Base-by-base conservation (phyloP, 2,329 filamentous ascomycete genomes). In the Fusarium lyarnte region DNA sequence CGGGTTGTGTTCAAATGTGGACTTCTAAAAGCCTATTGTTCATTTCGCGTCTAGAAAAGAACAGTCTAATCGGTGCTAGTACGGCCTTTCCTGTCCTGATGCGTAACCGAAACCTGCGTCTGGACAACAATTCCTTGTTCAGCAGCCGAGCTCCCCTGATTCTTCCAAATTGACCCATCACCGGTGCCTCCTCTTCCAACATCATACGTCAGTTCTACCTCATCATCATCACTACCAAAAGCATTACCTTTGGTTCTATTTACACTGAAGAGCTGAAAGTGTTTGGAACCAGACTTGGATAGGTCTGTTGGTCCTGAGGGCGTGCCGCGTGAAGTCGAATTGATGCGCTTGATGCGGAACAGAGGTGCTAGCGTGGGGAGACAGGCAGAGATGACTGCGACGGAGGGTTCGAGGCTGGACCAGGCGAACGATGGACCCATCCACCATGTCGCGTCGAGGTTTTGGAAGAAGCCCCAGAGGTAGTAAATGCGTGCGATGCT, bases 391-490 rank as follows among this genome's bases (percentile, higher is more conserved):
- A 67, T 67, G 3, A 67, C 41, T 2, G 64, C 64, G 2, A 67
- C 54, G 1, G 19, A 67, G 1, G 64, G 64, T 4, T 67, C 64
- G 4, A 67, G 64, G 17, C 64, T 67, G 12, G 64, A 67, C 64
- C 64, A 67, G 2, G 64, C 64, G 25, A 67, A 67, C 1, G 64
- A 67, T 0, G 64, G 63, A 0, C 64, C 64, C 64, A 67, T 67
- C 54, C 63, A 67, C 64, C 64, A 67, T 19, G 64, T 67, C 0
- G 64, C 54, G 8, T 67, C 64, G 12, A 67, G 9, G 8, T 67
- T 67, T 2, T 67, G 63, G 23, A 66, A 67, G 31, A 67, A 67
- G 2, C 54, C 63, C 64, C 64, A 67, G 1, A 67, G 64, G 11
- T 67, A 67, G 31, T 67, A 67, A 2, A 67, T 67, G 0, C 64